A percentile compares a stretch with the other conserved stretches of the same genome.
Evolutionary conservation across 225 moss, liverwort and hornwort species (phyloP).

Genomic region (Climacium dendroides): DNA sequence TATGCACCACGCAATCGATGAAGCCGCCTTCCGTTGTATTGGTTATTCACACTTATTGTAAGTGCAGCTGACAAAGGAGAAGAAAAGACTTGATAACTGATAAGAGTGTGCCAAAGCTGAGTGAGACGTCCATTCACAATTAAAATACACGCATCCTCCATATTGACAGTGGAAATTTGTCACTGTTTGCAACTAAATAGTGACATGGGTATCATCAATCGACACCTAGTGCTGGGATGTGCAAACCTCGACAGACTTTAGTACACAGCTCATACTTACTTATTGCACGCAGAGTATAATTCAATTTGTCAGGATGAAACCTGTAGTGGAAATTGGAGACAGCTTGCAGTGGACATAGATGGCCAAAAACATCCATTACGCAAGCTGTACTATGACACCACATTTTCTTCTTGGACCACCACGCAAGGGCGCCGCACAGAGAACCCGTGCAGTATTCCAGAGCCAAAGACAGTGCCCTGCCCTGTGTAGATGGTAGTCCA

Average conservation of each 20-base stretch:
- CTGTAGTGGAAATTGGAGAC: constrained; percentile 29
- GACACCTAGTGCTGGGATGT: constrained; percentile 3
- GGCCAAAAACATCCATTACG: neutral
- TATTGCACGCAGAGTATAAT: no score
- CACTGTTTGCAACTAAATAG: neutral
- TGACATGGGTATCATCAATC: neutral
- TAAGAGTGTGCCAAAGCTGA: neutral
- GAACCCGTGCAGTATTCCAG: constrained; percentile 17
- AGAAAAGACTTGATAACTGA: neutral
- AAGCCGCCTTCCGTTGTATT: no score
- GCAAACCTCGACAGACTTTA: neutral
- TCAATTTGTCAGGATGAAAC: neutral
- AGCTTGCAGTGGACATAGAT: neutral
- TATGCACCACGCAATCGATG: neutral
- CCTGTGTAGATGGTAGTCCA: neutral
- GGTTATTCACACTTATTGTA: no score
- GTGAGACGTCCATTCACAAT: neutral
- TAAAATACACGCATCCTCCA: neutral
- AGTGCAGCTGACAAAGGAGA: accelerated
- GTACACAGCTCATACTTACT: no score
- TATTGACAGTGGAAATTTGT: neutral
- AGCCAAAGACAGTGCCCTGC: neutral
- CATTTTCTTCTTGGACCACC: neutral
- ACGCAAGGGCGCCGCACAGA: constrained; percentile 1
- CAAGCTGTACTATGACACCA: constrained; percentile 34